Evolutionary conservation across 768 basidiomycete species (phyloP).

Genomic region (Auricularia cornea): DNA sequence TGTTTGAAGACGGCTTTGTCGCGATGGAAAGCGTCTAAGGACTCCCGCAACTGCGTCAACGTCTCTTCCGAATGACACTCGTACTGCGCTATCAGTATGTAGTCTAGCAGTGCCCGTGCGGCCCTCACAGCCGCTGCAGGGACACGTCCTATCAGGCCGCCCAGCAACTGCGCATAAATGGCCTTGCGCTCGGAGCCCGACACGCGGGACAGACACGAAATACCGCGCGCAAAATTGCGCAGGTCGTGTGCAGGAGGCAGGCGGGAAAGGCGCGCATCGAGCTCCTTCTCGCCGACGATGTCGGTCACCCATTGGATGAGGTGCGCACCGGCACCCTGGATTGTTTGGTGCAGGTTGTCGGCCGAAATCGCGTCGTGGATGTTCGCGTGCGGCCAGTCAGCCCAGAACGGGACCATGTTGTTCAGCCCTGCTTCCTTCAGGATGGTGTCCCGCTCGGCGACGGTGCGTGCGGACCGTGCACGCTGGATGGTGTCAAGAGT

Average conservation of each 20-base stretch:
- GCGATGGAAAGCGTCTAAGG: slow-evolving; percentile 12
- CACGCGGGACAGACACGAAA: slow-evolving; percentile 5
- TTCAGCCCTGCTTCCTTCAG: neutral
- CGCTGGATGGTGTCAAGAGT: neutral
- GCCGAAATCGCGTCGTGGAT: slow-evolving; percentile 21
- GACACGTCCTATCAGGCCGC: neutral
- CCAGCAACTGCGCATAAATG: slow-evolving; percentile 2
- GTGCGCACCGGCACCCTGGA: slow-evolving; percentile 29
- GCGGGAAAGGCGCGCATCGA: slow-evolving; percentile 6
- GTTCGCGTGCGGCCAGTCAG: slow-evolving; percentile 21
- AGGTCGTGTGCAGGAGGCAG: slow-evolving; percentile 7
- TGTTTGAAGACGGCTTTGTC: slow-evolving; percentile 15
- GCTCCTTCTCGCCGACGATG: slow-evolving; percentile 20
- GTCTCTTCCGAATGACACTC: slow-evolving; percentile 7
- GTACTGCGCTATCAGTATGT: slow-evolving; percentile 19
- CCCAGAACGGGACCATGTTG: slow-evolving; percentile 17
- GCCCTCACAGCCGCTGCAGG: slow-evolving; percentile 1
- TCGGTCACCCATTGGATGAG: slow-evolving; percentile 23
- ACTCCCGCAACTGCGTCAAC: slow-evolving; percentile 8
- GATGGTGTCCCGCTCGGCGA: neutral
- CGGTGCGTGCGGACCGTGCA: neutral
- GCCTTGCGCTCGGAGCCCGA: slow-evolving; percentile 9
- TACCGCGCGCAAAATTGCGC: slow-evolving; percentile 11
- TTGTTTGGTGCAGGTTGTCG: slow-evolving; percentile 28
- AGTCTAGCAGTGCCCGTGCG: slow-evolving; percentile 15